Evolutionary conservation across 306 rosid genomes (phyloP), one percentile per base, ranked within the genome.

Genomic region (Hippophae rhamnoides): DNA sequence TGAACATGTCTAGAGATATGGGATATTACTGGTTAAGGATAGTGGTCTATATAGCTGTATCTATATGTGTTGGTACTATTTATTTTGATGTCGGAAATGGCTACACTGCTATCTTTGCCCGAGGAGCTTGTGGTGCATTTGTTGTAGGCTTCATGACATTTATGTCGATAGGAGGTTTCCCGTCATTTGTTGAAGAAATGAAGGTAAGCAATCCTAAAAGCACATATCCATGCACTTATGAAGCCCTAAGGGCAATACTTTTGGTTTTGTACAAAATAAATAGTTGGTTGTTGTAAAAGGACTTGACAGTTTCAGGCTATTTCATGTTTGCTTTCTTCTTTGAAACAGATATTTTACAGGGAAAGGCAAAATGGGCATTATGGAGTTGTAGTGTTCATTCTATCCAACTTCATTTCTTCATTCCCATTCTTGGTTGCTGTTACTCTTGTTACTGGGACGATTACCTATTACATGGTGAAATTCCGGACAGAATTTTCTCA

Each of bases 11-110:
- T 59, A 80, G 99, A 73, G 99, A 92, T 68, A 88, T 92, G 27
- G 99, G 99, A n/a, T 92, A 92, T 69, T 92, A 85, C 69, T 92
- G 99, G 99, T 63, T 88, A 65, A 87, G 99, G 89, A 84, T 92
- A 26, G 76, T 86, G 31, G 80, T 92, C 69, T 92, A 92, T 63
- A 78, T 88, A 41, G 70, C 80, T 26, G 95, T 92, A 43, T 87
- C 99, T 5, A 40, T 88, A 55, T 92, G 96, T 67, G 99, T 92
- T 12, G 99, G 99, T 63, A 92, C 99, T 6, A 81, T 92, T 67
- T 92, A 85, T 68, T 92, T 73, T 56, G 86, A 86, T 18, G 59
- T 92, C 67, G 99, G 99, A 43, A 71, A 76, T 5, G 67, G 96
- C 76, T 92, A 92, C 69, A 75, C 88, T 62, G 84, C 99, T 7